Evolutionary conservation across 2,329 filamentous ascomycete species (phyloP), one percentile per base, ranked within the genome.

Genomic region (Cladosporium cucumerinum): DNA sequence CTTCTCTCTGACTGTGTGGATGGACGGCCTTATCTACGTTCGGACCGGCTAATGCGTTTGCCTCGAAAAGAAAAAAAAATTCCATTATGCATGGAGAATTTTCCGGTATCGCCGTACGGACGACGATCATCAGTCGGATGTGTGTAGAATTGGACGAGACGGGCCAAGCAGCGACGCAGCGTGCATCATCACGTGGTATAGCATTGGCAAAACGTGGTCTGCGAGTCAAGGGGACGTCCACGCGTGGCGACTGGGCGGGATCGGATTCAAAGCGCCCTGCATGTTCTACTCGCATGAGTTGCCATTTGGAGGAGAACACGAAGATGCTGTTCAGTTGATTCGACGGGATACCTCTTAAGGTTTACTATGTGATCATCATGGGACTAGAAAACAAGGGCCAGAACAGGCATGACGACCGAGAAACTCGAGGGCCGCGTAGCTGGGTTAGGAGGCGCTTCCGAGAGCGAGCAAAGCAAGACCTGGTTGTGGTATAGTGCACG

Each of bases 361-460:
- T 57, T 57, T 21, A 3, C 30, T 34, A 18, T 25, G 52, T 43
- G 36, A 8, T 43, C 52, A 57, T 57, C 52, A 57, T 57, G 30
- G 14, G 52, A 57, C 52, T 23, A 23, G 16, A 57, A 36, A n/a
- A 18, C n/a, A n/a, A 4, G 16, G 21, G 8, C 52, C 52, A 30
- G 11, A 57, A 57, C 10, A 25, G 52, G 52, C 10, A 21, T 25
- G 28, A 57, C 30, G 12, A 21, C 52, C 52, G 52, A 32, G 6
- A 57, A n/a, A 21, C n/a, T 23, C 14, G 28, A 57, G 30, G 28
- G 52, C 28, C 21, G 32, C 18, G 18, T 25, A 36, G 52, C 52
- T 57, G 52, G 36, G 30, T 57, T 57, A 57, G 52, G 52, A 57
- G 28, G 12, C 30, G 28, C n/a, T 23, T 34, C 52, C 52, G 52